Conservation (phyloP, 2,329 filamentous ascomycete species). For the Biscogniauxia marginata region DNA sequence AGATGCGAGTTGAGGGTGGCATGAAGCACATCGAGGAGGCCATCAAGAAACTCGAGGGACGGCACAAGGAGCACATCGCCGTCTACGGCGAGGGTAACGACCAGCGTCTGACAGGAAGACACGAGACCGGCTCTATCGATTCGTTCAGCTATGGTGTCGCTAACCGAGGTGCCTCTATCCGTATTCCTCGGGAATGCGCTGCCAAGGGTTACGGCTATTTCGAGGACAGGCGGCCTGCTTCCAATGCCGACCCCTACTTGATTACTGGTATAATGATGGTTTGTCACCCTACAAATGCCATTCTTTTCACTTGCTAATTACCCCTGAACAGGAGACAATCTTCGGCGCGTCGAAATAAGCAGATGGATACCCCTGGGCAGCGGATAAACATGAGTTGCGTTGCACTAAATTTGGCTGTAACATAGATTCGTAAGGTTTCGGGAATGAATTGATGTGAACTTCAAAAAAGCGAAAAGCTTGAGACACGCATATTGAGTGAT, state of each 20-base stretch:
- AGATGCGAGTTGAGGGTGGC: slow-evolving; percentile 87
- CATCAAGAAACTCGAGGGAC: slow-evolving; percentile 78
- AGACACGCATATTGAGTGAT: too few relatives aligned
- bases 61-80: slow-evolving; percentile 81
- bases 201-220: slow-evolving; percentile 95
- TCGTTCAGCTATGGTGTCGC: slow-evolving; percentile 92
- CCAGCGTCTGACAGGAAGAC: slow-evolving; percentile 83
- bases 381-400: background rate
- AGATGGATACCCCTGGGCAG: slow-evolving; percentile 18
- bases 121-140: slow-evolving; percentile 94
- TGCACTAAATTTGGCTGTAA: slow-evolving; percentile 18
- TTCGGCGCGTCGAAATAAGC: slow-evolving; percentile 37
- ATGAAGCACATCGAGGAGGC: slow-evolving; percentile 91
- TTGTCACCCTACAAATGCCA: background rate
- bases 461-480: background rate
- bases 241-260: slow-evolving; percentile 79
- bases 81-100: slow-evolving; percentile 97
- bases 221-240: slow-evolving; percentile 79
- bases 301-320: slow-evolving; percentile 4
- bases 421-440: background rate
- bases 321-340: slow-evolving; percentile 50
- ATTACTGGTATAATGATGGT: slow-evolving; percentile 74
- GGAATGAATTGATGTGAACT: background rate
- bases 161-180: slow-evolving; percentile 91
- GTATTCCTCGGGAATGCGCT: slow-evolving; percentile 82